A percentile compares a stretch with the other conserved stretches of the same genome.
These are phyloP conservation scores for Neocallimastix lanati DNA, from an alignment of 192 early-diverging fungal genomes.

Conservation along the genomic window DNA sequence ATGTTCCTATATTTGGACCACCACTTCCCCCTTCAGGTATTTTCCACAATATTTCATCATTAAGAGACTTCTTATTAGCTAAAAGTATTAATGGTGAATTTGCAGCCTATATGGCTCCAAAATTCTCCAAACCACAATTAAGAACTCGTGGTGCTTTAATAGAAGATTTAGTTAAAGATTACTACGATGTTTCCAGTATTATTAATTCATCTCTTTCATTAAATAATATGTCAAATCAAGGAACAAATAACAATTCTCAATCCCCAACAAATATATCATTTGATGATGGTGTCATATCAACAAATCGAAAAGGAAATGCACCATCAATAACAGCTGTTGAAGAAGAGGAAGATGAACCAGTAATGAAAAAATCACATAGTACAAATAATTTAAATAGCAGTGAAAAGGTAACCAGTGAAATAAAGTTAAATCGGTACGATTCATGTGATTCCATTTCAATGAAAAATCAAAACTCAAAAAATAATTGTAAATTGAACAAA, in stretches of 20 bases:
- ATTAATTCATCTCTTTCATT: background rate
- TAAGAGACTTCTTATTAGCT: slow-evolving; percentile 18
- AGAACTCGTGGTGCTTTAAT: slow-evolving; percentile 16
- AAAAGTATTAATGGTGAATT: slow-evolving; percentile 31
- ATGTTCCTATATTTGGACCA: slow-evolving; percentile 21
- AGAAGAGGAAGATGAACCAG: background rate
- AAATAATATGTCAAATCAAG: background rate
- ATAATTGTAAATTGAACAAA: background rate
- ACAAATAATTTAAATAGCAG: background rate
- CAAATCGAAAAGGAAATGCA: background rate
- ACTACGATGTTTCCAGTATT: background rate
- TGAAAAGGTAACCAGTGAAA: background rate
- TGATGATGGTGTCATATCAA: background rate
- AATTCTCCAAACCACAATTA: slow-evolving; percentile 14
- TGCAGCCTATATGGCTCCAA: slow-evolving; percentile 21
- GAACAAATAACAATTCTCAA: background rate
- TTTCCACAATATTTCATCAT: slow-evolving; percentile 7
- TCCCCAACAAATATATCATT: background rate
- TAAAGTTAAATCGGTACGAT: background rate
- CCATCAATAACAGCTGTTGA: background rate
- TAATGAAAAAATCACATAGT: background rate
- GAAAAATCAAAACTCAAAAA: background rate
- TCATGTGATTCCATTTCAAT: background rate
- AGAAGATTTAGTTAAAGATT: slow-evolving; percentile 12
- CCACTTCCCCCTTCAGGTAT: slow-evolving; percentile 11